phyloP scores from a whole-genome alignment of 2,329 filamentous ascomycete species.

The Lasiodiplodia citricola region DNA sequence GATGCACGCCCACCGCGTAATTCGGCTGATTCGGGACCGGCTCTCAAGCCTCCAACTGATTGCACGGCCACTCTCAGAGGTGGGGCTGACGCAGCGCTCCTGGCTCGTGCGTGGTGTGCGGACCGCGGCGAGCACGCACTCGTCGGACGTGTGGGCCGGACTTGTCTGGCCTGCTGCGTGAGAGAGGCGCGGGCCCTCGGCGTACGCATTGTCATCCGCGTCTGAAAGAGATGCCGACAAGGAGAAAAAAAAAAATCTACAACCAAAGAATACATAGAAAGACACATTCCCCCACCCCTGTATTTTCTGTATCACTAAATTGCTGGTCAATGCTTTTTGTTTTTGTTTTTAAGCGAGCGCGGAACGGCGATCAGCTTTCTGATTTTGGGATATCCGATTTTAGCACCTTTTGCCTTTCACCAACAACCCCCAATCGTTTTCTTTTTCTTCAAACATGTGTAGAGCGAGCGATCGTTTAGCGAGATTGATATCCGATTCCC shows the following conservation, averaged over 20 bases:
- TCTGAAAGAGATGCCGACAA: conserved; percentile 27
- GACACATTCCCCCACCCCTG: neutral
- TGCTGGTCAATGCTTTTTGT: conserved; percentile 18
- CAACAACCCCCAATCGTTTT: neutral
- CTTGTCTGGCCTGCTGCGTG: conserved; percentile 75
- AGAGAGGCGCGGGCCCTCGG: conserved; percentile 74
- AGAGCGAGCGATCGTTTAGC: conserved; percentile 17
- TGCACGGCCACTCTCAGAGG: conserved; percentile 33
- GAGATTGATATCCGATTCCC: conserved; percentile 13
- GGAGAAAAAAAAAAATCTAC: neutral
- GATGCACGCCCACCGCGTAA: conserved; percentile 50
- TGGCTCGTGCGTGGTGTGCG: conserved; percentile 75
- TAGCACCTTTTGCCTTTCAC: neutral
- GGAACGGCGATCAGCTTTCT: neutral
- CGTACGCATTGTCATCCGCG: conserved; percentile 67
- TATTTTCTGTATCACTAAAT: conserved; percentile 13
- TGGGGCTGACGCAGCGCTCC: conserved; percentile 69
- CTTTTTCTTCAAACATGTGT: neutral
- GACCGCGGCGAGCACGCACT: conserved; percentile 76
- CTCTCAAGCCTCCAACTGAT: neutral
- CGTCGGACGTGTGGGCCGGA: conserved; percentile 69
- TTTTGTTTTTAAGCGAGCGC: conserved; percentile 4
- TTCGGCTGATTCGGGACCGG: neutral
- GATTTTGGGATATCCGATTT: conserved; percentile 21
- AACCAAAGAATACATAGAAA: neutral